Evolutionary conservation across 1,284 basidiomycete genomes (phyloP).

Genomic region (Tilletia indica): DNA sequence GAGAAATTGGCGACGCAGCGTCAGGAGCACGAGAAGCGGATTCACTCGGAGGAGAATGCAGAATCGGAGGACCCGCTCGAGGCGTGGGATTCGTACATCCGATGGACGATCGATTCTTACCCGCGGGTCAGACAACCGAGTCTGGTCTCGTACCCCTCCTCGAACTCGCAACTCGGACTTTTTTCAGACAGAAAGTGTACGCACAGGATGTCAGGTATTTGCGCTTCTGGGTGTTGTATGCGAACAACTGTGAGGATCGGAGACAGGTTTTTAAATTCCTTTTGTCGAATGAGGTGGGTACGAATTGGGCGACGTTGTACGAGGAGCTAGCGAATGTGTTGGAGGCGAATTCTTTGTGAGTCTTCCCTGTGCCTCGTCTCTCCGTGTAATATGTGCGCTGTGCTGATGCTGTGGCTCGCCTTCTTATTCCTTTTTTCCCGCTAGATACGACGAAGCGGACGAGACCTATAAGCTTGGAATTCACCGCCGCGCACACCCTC

Average conservation of each 20-base stretch:
- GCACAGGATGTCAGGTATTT: slow-evolving; percentile 83
- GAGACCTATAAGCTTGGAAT: slow-evolving; percentile 80
- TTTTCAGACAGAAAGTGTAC: slow-evolving; percentile 76
- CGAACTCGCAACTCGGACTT: slow-evolving; percentile 73
- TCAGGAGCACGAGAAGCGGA: slow-evolving; percentile 36
- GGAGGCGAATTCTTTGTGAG: slow-evolving; percentile 73
- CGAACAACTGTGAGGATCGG: slow-evolving; percentile 49
- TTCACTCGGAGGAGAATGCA: slow-evolving; percentile 33
- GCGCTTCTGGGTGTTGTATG: slow-evolving; percentile 79
- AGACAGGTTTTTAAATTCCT: slow-evolving; percentile 63
- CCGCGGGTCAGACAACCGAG: slow-evolving; percentile 65
- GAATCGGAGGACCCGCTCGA: slow-evolving; percentile 45
- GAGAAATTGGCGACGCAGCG: slow-evolving; percentile 39
- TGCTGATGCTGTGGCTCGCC: slow-evolving; percentile 10
- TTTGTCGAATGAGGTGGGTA: slow-evolving; percentile 75
- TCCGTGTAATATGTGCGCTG: slow-evolving; percentile 1
- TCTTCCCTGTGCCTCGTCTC: background rate
- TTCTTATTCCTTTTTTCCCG: background rate
- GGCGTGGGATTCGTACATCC: slow-evolving; percentile 62
- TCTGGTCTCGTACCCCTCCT: slow-evolving; percentile 68
- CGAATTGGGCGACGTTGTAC: slow-evolving; percentile 73
- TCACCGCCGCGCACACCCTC: slow-evolving; percentile 73
- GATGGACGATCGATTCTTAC: slow-evolving; percentile 68
- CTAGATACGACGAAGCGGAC: slow-evolving; percentile 62
- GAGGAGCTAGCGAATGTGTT: slow-evolving; percentile 78